Base-by-base conservation (phyloP, 2,329 filamentous ascomycete genomes). In the Daldinia sp. region DNA sequence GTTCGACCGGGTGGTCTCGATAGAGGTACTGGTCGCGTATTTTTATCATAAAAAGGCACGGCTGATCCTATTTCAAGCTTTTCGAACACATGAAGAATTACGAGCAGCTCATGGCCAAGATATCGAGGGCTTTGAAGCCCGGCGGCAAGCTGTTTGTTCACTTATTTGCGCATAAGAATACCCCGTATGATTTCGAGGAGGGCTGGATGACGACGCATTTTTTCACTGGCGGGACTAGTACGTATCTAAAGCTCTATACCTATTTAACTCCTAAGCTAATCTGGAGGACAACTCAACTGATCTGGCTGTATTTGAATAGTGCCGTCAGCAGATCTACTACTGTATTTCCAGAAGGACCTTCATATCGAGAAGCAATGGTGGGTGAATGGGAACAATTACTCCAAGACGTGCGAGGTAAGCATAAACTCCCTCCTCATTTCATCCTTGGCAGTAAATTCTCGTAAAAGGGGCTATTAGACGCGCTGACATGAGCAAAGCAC, bases 1-100 rank as follows among this genome's bases (percentile, higher is more conserved):
- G 4, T 92, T 88, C 73, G 90, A 92, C 76, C 84, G 90, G 12
- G 88, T 92, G 1, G 82, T 92, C 15, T 89, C 87, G 6, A 90
- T 92, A 68, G 90, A 87, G 79, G 84, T 82, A 68, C 20, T 23
- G 20, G 20, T 23, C 20, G 2, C 69, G 2, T 58, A 12, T 10
- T 9, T 15, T 42, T 23, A 28, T 12, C 12, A 13, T 12, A 15
- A 7, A 7, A 10, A 55, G 20, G 4, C 2, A 35, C n/a, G 54
- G 60, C 60, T 72, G 10, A 48, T 3, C 44, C 42, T 20, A 18
- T 18, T 46, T 39, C 12, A 55, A 92, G 84, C 83, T 92, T 12
- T 92, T 93, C 74, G 90, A 92, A 77, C 90, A 92, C 78, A 92
- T 92, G 90, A 92, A 92, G 78, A 92, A 92, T 78, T 92, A 92